These are phyloP conservation scores for Tillandsia leiboldiana DNA, from an alignment of 176 grass and related monocot species.

Conservation along the genomic window DNA sequence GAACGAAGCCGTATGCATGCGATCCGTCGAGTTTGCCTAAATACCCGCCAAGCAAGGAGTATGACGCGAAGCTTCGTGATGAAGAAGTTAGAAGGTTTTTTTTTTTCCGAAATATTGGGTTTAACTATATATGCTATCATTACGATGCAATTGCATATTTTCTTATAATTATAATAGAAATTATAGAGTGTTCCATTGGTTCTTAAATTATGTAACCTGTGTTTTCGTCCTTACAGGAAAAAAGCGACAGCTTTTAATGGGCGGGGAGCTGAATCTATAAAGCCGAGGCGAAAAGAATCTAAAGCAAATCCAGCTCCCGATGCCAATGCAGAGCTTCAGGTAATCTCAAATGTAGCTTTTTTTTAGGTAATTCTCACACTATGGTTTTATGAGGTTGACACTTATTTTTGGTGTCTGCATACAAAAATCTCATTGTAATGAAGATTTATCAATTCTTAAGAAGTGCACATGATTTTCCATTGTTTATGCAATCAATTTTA, in stretches of 20 bases:
- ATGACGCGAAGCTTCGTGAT: conserved; percentile 55
- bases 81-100: conserved; percentile 36
- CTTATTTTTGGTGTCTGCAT: conserved; percentile 3
- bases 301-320: conserved; percentile 28
- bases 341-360: conserved; percentile 12
- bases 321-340: conserved; percentile 39
- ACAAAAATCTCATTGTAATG: background rate
- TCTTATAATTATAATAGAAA: no score
- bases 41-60: conserved; percentile 64
- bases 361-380: no score
- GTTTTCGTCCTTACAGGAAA: conserved; percentile 33
- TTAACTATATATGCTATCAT: no score
- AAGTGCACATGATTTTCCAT: no score
- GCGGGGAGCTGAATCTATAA: conserved; percentile 45
- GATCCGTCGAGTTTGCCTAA: conserved; percentile 61
- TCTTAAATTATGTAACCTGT: background rate
- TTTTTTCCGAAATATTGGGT: background rate
- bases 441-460: no score
- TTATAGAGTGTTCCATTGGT: no score
- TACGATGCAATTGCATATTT: no score
- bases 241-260: conserved; percentile 30
- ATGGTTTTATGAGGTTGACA: background rate
- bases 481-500: no score
- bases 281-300: conserved; percentile 38
- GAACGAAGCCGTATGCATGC: conserved; percentile 44